A percentile compares a stretch with the other conserved stretches of the same genome.
phyloP scores from a whole-genome alignment of 1,284 basidiomycete species.

The Pterulicium gracile region DNA sequence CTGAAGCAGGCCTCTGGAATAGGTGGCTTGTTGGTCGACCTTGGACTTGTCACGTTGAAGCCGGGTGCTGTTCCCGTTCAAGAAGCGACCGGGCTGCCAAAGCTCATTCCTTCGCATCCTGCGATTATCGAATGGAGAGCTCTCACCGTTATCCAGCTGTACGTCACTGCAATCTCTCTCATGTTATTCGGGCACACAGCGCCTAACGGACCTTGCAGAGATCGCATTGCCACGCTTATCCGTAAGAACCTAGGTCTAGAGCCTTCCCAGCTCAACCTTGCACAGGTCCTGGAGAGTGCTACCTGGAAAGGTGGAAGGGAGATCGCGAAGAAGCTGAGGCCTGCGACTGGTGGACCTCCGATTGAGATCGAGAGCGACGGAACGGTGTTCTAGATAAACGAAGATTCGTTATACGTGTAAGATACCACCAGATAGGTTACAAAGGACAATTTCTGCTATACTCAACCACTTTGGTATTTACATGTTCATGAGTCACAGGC shows the following conservation, averaged over 20 bases:
- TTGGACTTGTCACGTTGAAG: constrained; percentile 64
- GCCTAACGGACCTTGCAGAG: constrained; percentile 37
- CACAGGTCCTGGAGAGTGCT: constrained; percentile 87
- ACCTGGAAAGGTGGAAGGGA: constrained; percentile 95
- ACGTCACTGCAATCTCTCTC: constrained; percentile 20
- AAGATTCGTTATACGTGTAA: no score
- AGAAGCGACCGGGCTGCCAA: constrained; percentile 42
- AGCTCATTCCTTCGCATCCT: constrained; percentile 66
- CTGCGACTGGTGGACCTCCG: constrained; percentile 71
- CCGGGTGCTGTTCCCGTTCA: constrained; percentile 35
- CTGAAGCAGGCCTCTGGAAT: constrained; percentile 4
- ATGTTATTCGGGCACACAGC: constrained; percentile 2
- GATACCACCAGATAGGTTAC: no score
- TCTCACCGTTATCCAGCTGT: constrained; percentile 88
- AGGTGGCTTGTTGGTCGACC: constrained; percentile 85
- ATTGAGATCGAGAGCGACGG: constrained; percentile 83
- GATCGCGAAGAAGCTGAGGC: constrained; percentile 74
- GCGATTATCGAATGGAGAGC: constrained; percentile 95
- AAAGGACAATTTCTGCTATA: no score
- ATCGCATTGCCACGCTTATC: constrained; percentile 69
- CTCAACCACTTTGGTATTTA: no score
- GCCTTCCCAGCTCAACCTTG: constrained; percentile 48
- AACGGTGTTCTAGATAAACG: constrained; percentile 74
- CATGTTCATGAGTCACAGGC: no score
- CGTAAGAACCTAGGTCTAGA: constrained; percentile 45